These are phyloP conservation scores for Gentiana straminea DNA, from an alignment of 257 asterid genomes.

Conservation along the genomic window DNA sequence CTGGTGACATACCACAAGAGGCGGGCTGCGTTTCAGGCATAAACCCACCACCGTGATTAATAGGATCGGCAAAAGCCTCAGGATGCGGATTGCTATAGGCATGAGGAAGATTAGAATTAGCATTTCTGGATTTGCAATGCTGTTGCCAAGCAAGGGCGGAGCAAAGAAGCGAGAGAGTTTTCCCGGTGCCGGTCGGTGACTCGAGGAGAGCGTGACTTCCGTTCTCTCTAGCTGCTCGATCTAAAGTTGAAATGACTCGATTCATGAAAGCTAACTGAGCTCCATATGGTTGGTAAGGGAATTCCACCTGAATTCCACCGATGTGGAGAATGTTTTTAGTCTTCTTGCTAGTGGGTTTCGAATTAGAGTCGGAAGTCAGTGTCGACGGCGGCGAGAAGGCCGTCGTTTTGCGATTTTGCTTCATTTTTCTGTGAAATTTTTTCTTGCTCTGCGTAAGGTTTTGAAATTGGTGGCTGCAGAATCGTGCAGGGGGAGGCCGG, in stretches of 20 bases:
- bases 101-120: conserved; percentile 20
- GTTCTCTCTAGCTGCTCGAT: conserved; percentile 60
- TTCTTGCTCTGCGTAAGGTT: background rate
- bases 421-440: conserved; percentile 3
- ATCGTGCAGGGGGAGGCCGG: no score
- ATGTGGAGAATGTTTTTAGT: conserved; percentile 37
- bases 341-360: conserved; percentile 14
- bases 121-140: conserved; percentile 34
- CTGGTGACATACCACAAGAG: conserved; percentile 28
- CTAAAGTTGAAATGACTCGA: conserved; percentile 76
- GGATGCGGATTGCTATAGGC: conserved; percentile 56
- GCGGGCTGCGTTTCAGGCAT: conserved; percentile 73
- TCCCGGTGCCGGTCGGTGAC: conserved; percentile 98
- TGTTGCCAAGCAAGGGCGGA: conserved; percentile 91
- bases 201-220: conserved; percentile 84
- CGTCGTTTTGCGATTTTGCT: background rate
- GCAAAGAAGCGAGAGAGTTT: conserved; percentile 83
- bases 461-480: no score
- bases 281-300: conserved; percentile 93
- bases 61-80: conserved; percentile 58
- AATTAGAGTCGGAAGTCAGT: conserved; percentile 1
- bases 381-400: conserved; percentile 9
- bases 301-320: conserved; percentile 86
- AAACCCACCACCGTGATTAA: conserved; percentile 84
- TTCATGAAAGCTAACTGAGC: conserved; percentile 84